phyloP scores from a whole-genome alignment of 2,329 filamentous ascomycete species.

The Penicillium digitatum region DNA sequence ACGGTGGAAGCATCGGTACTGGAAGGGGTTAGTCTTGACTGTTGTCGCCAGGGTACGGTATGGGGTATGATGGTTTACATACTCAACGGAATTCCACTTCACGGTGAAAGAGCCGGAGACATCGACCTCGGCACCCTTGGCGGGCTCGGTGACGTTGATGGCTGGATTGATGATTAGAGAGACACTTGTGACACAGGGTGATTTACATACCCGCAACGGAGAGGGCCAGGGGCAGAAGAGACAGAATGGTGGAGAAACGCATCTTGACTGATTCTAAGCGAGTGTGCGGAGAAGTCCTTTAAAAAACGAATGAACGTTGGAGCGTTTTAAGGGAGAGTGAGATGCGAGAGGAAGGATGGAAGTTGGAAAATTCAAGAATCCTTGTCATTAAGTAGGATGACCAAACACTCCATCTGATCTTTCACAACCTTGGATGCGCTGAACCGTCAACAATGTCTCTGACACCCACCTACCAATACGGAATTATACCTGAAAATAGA shows the following conservation, averaged over 20 bases:
- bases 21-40: not conserved
- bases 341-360: not conserved
- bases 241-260: conserved; percentile 25
- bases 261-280: conserved; percentile 18
- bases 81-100: conserved; percentile 39
- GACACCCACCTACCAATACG: not conserved
- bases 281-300: conserved; percentile 2
- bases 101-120: conserved; percentile 35
- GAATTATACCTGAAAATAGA: conserved; percentile 9
- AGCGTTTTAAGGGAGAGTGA: not conserved
- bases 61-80: conserved; percentile 6
- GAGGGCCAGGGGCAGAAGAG: conserved; percentile 27
- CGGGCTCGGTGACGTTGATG: conserved; percentile 35
- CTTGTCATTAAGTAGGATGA: not conserved
- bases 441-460: not conserved
- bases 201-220: conserved; percentile 27
- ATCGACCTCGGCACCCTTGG: conserved; percentile 30
- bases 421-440: not conserved
- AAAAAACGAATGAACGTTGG: not conserved
- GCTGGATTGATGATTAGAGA: conserved; percentile 22
- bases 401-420: conserved; percentile 2
- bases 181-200: not conserved
- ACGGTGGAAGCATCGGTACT: conserved; percentile 41
- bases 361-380: not conserved
- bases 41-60: not conserved